Evolutionary conservation across 768 basidiomycete species (phyloP).

Genomic region (Paxillus involutus): DNA sequence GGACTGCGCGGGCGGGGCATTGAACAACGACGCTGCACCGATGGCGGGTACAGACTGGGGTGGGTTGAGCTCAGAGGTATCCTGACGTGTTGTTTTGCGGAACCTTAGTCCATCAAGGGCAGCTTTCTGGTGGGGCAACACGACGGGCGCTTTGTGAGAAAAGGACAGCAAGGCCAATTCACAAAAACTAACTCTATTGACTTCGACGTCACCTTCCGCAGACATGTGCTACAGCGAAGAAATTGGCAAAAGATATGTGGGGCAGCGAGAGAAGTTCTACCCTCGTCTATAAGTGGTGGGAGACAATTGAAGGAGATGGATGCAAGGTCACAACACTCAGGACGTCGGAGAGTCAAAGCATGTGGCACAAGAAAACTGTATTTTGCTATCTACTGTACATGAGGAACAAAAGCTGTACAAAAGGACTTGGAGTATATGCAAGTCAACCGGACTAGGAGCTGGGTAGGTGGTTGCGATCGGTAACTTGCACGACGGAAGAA

Average conservation of each 20-base stretch:
- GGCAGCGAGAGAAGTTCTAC: constrained; percentile 9
- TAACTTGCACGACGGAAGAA: not conserved
- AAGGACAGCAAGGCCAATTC: constrained; percentile 26
- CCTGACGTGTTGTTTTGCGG: constrained; percentile 41
- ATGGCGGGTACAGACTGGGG: constrained; percentile 63
- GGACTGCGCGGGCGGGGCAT: constrained; percentile 59
- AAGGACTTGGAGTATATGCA: constrained; percentile 5
- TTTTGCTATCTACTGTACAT: constrained; percentile 35
- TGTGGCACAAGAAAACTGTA: constrained; percentile 42
- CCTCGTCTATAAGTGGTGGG: constrained; percentile 21
- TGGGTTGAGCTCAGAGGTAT: constrained; percentile 23
- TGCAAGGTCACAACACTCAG: constrained; percentile 31
- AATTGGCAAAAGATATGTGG: constrained; percentile 14
- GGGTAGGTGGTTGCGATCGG: not conserved
- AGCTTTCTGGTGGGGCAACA: constrained; percentile 36
- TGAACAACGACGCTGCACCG: constrained; percentile 45
- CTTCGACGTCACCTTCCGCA: constrained; percentile 42
- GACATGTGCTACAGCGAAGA: constrained; percentile 42
- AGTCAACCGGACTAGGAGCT: not conserved
- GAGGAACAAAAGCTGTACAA: constrained; percentile 24
- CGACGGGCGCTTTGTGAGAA: constrained; percentile 34
- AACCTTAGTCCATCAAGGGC: constrained; percentile 47
- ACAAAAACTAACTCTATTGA: constrained; percentile 49
- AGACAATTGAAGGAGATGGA: constrained; percentile 16
- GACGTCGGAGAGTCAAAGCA: constrained; percentile 58